Conservation (phyloP, 441 rosid species). For the Hypseocharis bilobata region DNA sequence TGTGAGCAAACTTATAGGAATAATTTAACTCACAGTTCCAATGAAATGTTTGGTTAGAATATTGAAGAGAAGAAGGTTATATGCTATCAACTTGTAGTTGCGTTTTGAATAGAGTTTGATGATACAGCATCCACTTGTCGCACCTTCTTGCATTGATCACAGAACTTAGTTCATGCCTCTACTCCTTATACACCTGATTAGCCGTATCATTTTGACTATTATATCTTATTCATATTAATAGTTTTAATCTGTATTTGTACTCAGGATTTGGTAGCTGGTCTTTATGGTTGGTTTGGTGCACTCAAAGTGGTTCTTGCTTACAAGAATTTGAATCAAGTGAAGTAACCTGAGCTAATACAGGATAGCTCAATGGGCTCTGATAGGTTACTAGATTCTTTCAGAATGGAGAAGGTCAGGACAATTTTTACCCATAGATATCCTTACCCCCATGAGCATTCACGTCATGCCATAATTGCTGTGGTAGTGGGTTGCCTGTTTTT, state of each 20-base stretch:
- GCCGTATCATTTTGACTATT: not conserved
- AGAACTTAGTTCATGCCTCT: not conserved
- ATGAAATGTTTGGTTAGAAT: not conserved
- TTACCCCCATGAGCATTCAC: constrained; percentile 95
- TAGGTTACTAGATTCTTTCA: constrained; percentile 45
- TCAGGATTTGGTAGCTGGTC: constrained; percentile 29
- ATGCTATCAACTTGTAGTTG: not conserved
- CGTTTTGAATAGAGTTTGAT: not conserved
- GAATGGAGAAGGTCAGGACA: constrained; percentile 86
- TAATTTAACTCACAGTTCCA: not conserved
- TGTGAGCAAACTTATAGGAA: too few relatives aligned
- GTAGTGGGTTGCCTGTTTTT: constrained; percentile 84
- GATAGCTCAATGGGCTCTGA: constrained; percentile 44
- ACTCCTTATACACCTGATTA: not conserved
- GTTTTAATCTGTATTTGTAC: constrained; percentile 18
- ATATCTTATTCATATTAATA: constrained; percentile 1
- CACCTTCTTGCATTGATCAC: not conserved
- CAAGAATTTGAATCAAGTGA: constrained; percentile 20
- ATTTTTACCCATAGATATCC: constrained; percentile 73
- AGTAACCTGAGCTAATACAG: constrained; percentile 9
- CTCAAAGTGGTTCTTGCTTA: constrained; percentile 20
- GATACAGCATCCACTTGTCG: not conserved
- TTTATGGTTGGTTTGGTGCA: constrained; percentile 21
- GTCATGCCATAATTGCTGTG: constrained; percentile 92
- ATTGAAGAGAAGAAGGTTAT: not conserved